phyloP scores from a whole-genome alignment of 2,329 filamentous ascomycete genomes.

The Claviceps digitariae region DNA sequence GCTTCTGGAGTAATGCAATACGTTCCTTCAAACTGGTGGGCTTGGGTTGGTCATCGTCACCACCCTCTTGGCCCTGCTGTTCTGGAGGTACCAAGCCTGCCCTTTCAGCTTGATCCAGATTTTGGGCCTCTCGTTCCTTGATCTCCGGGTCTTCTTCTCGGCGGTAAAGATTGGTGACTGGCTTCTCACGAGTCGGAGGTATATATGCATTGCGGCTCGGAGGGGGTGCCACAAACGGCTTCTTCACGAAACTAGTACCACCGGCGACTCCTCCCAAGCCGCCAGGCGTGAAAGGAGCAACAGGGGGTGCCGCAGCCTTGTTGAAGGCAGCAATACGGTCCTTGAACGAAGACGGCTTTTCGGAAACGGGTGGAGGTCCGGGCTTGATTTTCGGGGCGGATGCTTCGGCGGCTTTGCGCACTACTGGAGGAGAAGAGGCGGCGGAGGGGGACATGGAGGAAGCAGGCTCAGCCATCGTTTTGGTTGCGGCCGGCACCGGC shows the following conservation, averaged over 20 bases:
- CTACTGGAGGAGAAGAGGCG: conserved; percentile 8
- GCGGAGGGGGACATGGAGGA: conserved; percentile 5
- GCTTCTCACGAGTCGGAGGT: conserved; percentile 57
- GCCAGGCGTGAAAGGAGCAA: conserved; percentile 79
- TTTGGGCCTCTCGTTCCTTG: conserved; percentile 51
- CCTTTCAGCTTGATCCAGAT: conserved; percentile 51
- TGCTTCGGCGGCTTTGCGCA: conserved; percentile 26
- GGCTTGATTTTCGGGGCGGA: conserved; percentile 24
- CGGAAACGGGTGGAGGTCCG: conserved; percentile 50
- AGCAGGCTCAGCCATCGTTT: conserved; percentile 18
- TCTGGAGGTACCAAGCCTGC: conserved; percentile 43
- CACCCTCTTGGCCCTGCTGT: conserved; percentile 29
- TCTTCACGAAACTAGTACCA: conserved; percentile 70
- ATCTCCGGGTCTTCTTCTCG: conserved; percentile 76
- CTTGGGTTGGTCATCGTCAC: conserved; percentile 71
- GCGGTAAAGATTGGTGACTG: conserved; percentile 63
- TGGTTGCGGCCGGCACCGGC: conserved; percentile 11
- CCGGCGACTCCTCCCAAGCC: conserved; percentile 39
- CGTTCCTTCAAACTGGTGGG: conserved; percentile 88
- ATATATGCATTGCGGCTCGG: conserved; percentile 87
- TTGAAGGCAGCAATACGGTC: conserved; percentile 98
- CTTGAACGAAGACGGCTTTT: conserved; percentile 76
- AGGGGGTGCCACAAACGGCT: conserved; percentile 90
- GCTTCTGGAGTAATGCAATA: conserved; percentile 84
- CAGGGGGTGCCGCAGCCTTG: conserved; percentile 68